Evolutionary conservation across 495 filamentous ascomycete genomes (phyloP), one percentile per base, ranked within the genome.

Genomic region (Aspergillus indologenus): DNA sequence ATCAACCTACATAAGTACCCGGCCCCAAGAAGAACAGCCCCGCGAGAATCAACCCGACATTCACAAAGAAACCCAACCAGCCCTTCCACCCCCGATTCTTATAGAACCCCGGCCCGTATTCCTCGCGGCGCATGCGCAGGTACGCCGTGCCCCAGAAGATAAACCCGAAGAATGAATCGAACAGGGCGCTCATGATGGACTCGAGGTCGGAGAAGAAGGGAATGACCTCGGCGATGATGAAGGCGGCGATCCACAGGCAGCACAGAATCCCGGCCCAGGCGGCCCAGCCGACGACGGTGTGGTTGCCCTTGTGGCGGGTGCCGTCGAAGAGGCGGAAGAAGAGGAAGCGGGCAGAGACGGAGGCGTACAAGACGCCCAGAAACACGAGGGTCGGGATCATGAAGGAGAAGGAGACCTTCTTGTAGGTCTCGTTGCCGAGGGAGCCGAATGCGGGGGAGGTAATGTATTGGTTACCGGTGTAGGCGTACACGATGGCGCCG

Each of bases 111-210:
- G 83, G 75, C 3, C 86, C 83, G 60, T 88, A 79, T 56, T 93
- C 89, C 0, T 80, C 86, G 45, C 73, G 69, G 17, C 90, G 79
- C 91, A 96, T 92, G 29, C 89, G 84, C 60, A 94, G 79, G 68
- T 94, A 96, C 1, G 91, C 91, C 5, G 90, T 83, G 26, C 90
- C 91, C 91, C 91, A 96, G 80, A 94, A 96, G 65, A 95, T 93
- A 75, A 93, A 96, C 18, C 91, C 91, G 60, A 96, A 96, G 76
- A 94, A 95, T 22, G 88, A 91, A 71, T 96, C 91, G 64, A 96
- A 96, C 15, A 96, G 82, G 18, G 90, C 89, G 61, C 89, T 92
- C 90, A 95, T 92, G 53, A 96, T 81, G 8, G 87, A 87, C 11
- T 93, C 78, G 40, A 96, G 78, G 53, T 90, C 89, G 23, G 86